phyloP scores from a whole-genome alignment of 192 early-diverging fungal genomes.

The Entophlyctis helioformis region DNA sequence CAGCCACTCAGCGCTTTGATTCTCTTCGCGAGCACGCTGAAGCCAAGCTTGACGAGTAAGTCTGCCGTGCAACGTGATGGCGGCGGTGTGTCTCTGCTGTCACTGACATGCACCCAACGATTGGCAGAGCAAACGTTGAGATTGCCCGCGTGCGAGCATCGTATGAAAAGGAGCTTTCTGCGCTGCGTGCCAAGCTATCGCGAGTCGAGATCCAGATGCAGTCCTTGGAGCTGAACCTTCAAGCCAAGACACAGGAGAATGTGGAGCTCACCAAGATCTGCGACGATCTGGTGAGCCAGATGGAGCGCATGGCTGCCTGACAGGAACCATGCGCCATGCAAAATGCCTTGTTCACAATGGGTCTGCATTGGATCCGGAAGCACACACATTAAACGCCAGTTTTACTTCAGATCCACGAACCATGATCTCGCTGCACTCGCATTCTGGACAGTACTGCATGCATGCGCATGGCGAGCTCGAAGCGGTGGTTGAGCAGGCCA shows the following conservation, averaged over 20 bases:
- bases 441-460: slow-evolving; percentile 91
- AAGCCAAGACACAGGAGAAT: slow-evolving; percentile 25
- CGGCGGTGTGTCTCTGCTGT: not conserved
- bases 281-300: slow-evolving; percentile 22
- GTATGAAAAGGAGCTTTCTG: slow-evolving; percentile 23
- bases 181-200: slow-evolving; percentile 14
- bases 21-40: slow-evolving; percentile 22
- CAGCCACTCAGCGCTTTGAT: slow-evolving; percentile 10
- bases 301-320: no score
- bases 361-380: no score
- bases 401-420: no score
- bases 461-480: slow-evolving; percentile 83
- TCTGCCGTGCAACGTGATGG: not conserved
- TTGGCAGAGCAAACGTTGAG: slow-evolving; percentile 23
- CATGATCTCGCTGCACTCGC: slow-evolving; percentile 84
- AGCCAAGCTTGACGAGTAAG: slow-evolving; percentile 23
- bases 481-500: slow-evolving; percentile 65
- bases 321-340: no score
- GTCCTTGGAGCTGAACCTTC: slow-evolving; percentile 12
- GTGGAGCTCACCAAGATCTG: slow-evolving; percentile 25
- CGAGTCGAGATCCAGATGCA: slow-evolving; percentile 16
- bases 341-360: no score
- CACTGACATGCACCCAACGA: not conserved
- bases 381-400: no score
- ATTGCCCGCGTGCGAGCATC: slow-evolving; percentile 11